Evolutionary conservation across 2,329 filamentous ascomycete genomes (phyloP), one percentile per base, ranked within the genome.

Genomic region (Aspergillus glaucus): DNA sequence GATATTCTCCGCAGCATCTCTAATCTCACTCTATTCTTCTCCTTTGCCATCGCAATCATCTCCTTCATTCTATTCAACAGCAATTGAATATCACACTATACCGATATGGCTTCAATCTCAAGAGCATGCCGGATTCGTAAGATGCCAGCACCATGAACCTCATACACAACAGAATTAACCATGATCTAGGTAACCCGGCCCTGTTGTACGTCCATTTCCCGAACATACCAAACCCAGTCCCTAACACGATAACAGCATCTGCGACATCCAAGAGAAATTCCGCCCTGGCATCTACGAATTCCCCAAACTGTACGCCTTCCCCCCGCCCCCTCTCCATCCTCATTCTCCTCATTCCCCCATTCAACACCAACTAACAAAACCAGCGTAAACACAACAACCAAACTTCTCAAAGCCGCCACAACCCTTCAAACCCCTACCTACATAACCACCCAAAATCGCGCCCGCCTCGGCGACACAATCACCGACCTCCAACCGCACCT

Each of bases 221-320:
- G 22, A 47, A 46, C 14, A 2, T 36, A 46, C 30, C 46, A 28
- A 50, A 39, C 19, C 36, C 7, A 32, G 39, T 6, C n/a, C 36
- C 37, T 32, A 26, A 41, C 44, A 34, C 47, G 10, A 24, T 6
- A 30, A 40, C 53, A 96, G 91, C 62, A 81, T 97, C 65, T 97
- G 92, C 74, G 92, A 97, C 64, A 78, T 97, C 55, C 92, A 97
- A 73, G 92, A 96, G 59, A 94, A 90, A 69, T 97, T 97, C 72
- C 81, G 88, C 52, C 75, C 77, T 7, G 85, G 84, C 48, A 95
- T 97, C 61, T 81, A 85, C 72, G 85, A 94, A 64, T 96, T 91
- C 64, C 81, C 88, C 55, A 89, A 87, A 66, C 79, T 96, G 84
- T 88, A 75, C 50, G 74, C 42, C 46, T 43, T 37, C 26, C 8